Conservation (phyloP, 768 basidiomycete genomes). For the Termitomyces sp. region DNA sequence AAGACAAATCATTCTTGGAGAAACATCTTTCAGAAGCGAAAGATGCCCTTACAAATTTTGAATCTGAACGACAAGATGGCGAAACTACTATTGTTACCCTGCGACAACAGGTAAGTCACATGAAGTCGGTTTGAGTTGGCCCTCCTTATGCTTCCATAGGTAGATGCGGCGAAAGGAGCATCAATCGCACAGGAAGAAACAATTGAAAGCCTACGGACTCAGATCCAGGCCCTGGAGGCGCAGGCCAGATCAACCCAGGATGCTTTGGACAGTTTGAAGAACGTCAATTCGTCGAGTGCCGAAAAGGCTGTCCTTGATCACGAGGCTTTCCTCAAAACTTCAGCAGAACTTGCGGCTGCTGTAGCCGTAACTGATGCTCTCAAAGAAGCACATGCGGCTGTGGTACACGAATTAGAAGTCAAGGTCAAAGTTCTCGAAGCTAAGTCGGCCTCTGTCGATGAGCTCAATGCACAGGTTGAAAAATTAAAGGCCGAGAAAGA, state of each 20-base stretch:
- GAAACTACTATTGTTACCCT: slow-evolving; percentile 36
- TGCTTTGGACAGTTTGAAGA: slow-evolving; percentile 47
- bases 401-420: slow-evolving; percentile 41
- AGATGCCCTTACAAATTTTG: slow-evolving; percentile 34
- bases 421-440: slow-evolving; percentile 45
- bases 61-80: slow-evolving; percentile 25
- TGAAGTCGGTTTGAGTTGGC: background rate
- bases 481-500: slow-evolving; percentile 63
- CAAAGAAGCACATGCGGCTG: slow-evolving; percentile 44
- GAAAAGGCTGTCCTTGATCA: slow-evolving; percentile 54
- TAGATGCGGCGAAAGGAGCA: slow-evolving; percentile 43
- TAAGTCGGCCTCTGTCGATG: slow-evolving; percentile 37
- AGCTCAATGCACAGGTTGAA: slow-evolving; percentile 22
- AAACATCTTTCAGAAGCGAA: slow-evolving; percentile 41
- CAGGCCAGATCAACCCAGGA: slow-evolving; percentile 49
- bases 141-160: slow-evolving; percentile 31
- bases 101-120: slow-evolving; percentile 46
- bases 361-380: slow-evolving; percentile 48
- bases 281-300: slow-evolving; percentile 36
- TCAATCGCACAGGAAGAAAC: slow-evolving; percentile 38
- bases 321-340: slow-evolving; percentile 60
- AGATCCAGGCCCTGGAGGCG: slow-evolving; percentile 47
- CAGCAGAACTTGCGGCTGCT: slow-evolving; percentile 55
- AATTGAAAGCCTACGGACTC: slow-evolving; percentile 44
- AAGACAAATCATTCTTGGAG: slow-evolving; percentile 46